Evolutionary conservation across 116 monocot genomes (phyloP).

Genomic region (Trichopus zeylanicus): DNA sequence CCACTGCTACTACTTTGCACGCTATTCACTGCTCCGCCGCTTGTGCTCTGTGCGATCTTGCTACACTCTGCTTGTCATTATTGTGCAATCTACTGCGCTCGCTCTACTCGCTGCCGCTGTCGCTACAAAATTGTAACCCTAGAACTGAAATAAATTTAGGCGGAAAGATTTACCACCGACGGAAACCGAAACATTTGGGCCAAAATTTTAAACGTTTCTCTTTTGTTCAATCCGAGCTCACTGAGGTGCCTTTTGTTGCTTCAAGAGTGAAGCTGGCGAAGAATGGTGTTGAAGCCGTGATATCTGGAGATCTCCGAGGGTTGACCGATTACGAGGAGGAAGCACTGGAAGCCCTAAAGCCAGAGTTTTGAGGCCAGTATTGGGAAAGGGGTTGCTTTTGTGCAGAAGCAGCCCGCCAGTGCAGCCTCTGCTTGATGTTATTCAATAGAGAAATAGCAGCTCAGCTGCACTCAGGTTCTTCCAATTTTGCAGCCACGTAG

Average conservation of each 20-base stretch:
- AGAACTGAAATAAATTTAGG: too few species aligned
- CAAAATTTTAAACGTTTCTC: too few species aligned
- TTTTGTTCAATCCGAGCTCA: constrained; percentile 43
- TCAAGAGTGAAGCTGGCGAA: constrained; percentile 53
- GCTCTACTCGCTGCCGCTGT: too few species aligned
- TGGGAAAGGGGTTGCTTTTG: constrained; percentile 50
- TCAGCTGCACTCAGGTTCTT: neutral
- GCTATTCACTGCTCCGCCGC: too few species aligned
- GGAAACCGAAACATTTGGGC: too few species aligned
- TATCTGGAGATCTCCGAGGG: constrained; percentile 35
- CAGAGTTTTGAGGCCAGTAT: constrained; percentile 61
- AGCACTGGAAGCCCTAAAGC: constrained; percentile 42
- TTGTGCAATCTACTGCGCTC: too few species aligned
- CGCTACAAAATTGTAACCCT: too few species aligned
- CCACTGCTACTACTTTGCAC: too few species aligned
- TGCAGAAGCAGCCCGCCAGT: constrained; percentile 17
- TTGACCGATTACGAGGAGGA: constrained; percentile 41
- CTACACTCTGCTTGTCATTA: too few species aligned
- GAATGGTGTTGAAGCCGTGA: constrained; percentile 50
- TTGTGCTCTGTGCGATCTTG: too few species aligned
- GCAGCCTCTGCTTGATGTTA: constrained; percentile 11
- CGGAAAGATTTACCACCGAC: too few species aligned
- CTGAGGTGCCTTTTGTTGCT: constrained; percentile 54
- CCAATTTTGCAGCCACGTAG: constrained; percentile 24
- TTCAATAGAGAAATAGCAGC: constrained; percentile 2